These are phyloP conservation scores for Globisporangium uncinulatum DNA, from an alignment of 352 stramenopile species.

Conservation along the genomic window DNA sequence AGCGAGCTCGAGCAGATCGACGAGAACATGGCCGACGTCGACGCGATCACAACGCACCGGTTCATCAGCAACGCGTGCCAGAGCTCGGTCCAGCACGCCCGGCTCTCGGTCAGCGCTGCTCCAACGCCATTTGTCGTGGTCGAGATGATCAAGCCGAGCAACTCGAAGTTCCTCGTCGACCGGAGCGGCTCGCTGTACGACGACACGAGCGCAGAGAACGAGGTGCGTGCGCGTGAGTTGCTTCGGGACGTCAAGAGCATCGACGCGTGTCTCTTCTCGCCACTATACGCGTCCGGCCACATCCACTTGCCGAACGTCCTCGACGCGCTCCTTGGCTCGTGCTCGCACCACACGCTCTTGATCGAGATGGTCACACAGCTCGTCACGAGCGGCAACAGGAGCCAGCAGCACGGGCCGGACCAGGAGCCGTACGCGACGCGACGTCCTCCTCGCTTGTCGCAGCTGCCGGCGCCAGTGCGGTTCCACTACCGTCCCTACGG, in stretches of 20 bases:
- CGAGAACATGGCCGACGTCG: slow-evolving; percentile 72
- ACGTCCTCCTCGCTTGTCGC: slow-evolving; percentile 23
- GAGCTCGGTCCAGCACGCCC: slow-evolving; percentile 10
- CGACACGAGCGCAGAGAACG: slow-evolving; percentile 23
- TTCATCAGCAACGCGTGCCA: slow-evolving; percentile 74
- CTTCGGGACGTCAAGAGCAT: slow-evolving; percentile 52
- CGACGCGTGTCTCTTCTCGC: slow-evolving; percentile 48
- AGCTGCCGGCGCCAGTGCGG: slow-evolving; percentile 43
- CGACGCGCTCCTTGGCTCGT: slow-evolving; percentile 58
- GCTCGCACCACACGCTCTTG: slow-evolving; percentile 47
- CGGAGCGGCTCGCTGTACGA: slow-evolving; percentile 41
- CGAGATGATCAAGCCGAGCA: slow-evolving; percentile 69
- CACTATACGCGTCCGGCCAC: slow-evolving; percentile 53
- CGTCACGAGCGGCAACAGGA: slow-evolving; percentile 50
- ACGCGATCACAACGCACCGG: slow-evolving; percentile 69
- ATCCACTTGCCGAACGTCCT: slow-evolving; percentile 74
- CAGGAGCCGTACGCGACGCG: slow-evolving; percentile 6
- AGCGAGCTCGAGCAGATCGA: slow-evolving; percentile 34
- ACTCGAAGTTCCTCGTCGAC: slow-evolving; percentile 68
- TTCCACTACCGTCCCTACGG: slow-evolving; percentile 61
- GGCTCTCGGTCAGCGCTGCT: slow-evolving; percentile 1
- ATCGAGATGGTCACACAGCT: slow-evolving; percentile 70
- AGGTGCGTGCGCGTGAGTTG: slow-evolving; percentile 31
- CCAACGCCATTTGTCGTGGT: slow-evolving; percentile 48
- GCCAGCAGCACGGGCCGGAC: slow-evolving; percentile 32